These are phyloP conservation scores for Amaranthus hypochondriacus DNA, from an alignment of 148 eudicot genomes.

Conservation along the genomic window DNA sequence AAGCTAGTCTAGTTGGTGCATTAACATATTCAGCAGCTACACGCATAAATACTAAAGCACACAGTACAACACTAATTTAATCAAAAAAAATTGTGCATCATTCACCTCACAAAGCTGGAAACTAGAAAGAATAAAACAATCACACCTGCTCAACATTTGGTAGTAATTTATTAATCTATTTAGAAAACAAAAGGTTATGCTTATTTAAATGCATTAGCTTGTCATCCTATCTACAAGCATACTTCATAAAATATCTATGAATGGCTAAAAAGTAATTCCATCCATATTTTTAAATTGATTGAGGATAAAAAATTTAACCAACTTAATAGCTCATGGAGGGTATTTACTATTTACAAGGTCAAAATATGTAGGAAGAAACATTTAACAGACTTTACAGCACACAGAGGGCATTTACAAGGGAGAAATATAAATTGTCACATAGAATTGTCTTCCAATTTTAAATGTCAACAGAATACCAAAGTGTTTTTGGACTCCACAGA, in stretches of 20 bases:
- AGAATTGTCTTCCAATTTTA: not conserved
- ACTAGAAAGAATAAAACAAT: no score
- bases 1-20: not conserved
- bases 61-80: not conserved
- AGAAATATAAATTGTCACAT: not conserved
- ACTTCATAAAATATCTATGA: no score
- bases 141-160: not conserved
- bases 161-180: no score
- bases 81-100: not conserved
- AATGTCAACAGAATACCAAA: constrained; percentile 47
- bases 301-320: not conserved
- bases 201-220: no score
- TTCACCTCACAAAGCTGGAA: not conserved
- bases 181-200: no score
- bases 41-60: not conserved
- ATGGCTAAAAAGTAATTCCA: no score
- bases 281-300: no score
- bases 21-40: not conserved
- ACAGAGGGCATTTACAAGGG: not conserved
- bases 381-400: no score
- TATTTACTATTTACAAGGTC: not conserved
- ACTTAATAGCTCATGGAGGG: not conserved
- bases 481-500: constrained; percentile 68
- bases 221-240: no score
- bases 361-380: no score